Conservation (phyloP, 1,284 basidiomycete genomes). For the Caloboletus firmus region DNA sequence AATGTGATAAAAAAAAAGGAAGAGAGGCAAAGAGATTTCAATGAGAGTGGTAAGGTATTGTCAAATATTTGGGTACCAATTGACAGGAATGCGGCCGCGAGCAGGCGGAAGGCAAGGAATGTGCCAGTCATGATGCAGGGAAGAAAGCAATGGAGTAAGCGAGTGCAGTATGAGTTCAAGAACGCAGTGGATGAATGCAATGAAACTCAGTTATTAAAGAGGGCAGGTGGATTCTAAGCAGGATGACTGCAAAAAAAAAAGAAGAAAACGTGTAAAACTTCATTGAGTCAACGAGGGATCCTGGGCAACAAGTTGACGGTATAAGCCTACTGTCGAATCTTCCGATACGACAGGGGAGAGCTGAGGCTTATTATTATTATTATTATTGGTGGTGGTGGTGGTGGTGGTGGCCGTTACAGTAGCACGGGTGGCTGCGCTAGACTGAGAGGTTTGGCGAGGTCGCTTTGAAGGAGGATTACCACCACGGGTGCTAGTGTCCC, state of each 20-base stretch:
- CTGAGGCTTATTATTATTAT: slow-evolving; percentile 46
- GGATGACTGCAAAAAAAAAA: slow-evolving; percentile 15
- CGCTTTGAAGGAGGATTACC: slow-evolving; percentile 50
- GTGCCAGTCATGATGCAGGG: slow-evolving; percentile 34
- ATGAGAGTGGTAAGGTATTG: slow-evolving; percentile 40
- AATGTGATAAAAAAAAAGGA: slow-evolving; percentile 35
- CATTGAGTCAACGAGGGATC: slow-evolving; percentile 63
- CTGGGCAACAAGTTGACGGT: slow-evolving; percentile 73
- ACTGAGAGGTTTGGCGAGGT: slow-evolving; percentile 69
- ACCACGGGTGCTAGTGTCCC: slow-evolving; percentile 62
- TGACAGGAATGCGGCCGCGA: slow-evolving; percentile 23
- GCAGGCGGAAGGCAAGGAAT: slow-evolving; percentile 29
- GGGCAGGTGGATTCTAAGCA: slow-evolving; percentile 24
- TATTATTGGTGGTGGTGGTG: slow-evolving; percentile 7
- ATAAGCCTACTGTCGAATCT: slow-evolving; percentile 78
- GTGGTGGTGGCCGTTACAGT: slow-evolving; percentile 18
- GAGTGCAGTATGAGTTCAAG: slow-evolving; percentile 29
- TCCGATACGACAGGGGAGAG: slow-evolving; percentile 78
- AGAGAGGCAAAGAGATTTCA: slow-evolving; percentile 12
- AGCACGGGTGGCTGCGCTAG: slow-evolving; percentile 45
- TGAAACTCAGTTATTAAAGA: slow-evolving; percentile 26
- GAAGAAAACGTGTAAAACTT: slow-evolving; percentile 30
- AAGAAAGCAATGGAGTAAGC: slow-evolving; percentile 23
- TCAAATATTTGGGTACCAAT: slow-evolving; percentile 33
- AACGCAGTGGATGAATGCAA: slow-evolving; percentile 23